Conservation (phyloP, 441 rosid genomes). For the Gossypium laxum region DNA sequence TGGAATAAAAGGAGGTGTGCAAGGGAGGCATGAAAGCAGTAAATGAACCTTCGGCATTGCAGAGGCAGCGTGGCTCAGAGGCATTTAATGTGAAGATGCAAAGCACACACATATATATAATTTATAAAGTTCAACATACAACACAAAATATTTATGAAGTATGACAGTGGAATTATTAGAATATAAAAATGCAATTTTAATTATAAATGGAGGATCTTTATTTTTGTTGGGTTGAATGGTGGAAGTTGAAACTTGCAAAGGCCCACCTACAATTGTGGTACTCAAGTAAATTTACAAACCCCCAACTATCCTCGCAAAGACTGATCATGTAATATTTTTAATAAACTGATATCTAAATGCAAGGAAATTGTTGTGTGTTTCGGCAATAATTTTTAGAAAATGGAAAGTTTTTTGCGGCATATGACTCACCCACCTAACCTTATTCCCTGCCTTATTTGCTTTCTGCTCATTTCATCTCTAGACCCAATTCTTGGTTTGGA, state of each 20-base stretch:
- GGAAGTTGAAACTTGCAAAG: neutral
- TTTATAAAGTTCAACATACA: too few relatives aligned
- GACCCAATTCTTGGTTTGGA: neutral
- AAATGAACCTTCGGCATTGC: slow-evolving; percentile 38
- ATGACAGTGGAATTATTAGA: too few relatives aligned
- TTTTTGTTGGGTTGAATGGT: neutral
- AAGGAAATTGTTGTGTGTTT: neutral
- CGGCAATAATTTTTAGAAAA: neutral
- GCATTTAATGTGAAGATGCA: slow-evolving; percentile 22
- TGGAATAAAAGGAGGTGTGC: slow-evolving; percentile 13
- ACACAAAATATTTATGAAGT: too few relatives aligned
- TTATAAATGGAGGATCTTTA: neutral
- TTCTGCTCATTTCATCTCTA: neutral
- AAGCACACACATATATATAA: neutral
- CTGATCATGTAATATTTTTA: too few relatives aligned
- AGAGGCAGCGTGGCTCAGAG: slow-evolving; percentile 28
- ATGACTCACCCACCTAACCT: neutral
- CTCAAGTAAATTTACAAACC: neutral
- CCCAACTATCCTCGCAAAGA: neutral
- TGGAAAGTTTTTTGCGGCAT: neutral
- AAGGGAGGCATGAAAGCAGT: slow-evolving; percentile 45
- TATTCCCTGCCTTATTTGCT: neutral
- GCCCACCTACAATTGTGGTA: neutral
- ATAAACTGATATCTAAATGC: neutral
- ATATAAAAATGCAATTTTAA: neutral